phyloP scores from a whole-genome alignment of 495 filamentous ascomycete species.

The Entonaema liquescens region DNA sequence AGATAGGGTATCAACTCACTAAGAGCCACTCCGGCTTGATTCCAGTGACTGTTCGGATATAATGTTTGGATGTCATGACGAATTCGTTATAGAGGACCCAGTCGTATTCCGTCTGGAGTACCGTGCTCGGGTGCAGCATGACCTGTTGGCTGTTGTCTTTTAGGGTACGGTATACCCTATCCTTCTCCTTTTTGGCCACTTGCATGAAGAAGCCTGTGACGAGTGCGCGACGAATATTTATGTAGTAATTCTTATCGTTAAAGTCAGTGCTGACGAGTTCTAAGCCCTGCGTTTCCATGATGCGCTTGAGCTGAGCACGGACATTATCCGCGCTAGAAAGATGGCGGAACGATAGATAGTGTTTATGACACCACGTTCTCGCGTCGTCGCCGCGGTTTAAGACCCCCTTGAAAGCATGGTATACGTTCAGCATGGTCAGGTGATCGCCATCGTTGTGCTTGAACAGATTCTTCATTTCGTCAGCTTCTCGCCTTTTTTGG shows the following conservation, averaged over 20 bases:
- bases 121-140: constrained; percentile 90
- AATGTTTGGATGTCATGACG: constrained; percentile 96
- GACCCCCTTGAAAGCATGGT: constrained; percentile 90
- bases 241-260: constrained; percentile 96
- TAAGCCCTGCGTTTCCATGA: constrained; percentile 92
- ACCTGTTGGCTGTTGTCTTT: constrained; percentile 88
- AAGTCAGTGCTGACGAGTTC: constrained; percentile 88
- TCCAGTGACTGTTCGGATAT: constrained; percentile 73
- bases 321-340: constrained; percentile 95
- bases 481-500: constrained; percentile 84
- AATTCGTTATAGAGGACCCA: constrained; percentile 99
- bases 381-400: constrained; percentile 73
- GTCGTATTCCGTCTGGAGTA: constrained; percentile 83
- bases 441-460: constrained; percentile 94
- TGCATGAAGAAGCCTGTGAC: constrained; percentile 99
- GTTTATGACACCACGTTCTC: constrained; percentile 95
- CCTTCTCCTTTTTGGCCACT: constrained; percentile 87
- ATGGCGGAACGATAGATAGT: constrained; percentile 91
- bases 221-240: constrained; percentile 93
- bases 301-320: constrained; percentile 85
- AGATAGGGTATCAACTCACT: constrained; percentile 62
- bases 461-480: constrained; percentile 96
- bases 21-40: constrained; percentile 86
- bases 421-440: constrained; percentile 94
- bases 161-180: constrained; percentile 90